Conservation (phyloP, 148 eudicot species). For the Heliosperma pusillum region DNA sequence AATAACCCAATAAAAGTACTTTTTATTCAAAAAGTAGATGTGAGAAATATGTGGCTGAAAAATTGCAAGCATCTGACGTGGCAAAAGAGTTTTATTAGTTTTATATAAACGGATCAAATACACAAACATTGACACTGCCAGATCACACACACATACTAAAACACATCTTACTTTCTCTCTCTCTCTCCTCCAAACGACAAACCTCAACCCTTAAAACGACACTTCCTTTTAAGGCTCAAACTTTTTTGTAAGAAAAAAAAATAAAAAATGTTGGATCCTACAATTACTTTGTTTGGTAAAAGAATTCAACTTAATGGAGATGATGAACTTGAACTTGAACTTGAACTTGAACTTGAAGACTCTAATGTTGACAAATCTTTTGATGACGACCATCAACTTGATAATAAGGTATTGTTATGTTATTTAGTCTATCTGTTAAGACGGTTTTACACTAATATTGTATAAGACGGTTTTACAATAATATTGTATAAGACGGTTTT, state of each 20-base stretch:
- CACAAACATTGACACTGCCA: constrained; percentile 43
- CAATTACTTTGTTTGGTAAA: constrained; percentile 76
- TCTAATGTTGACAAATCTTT: constrained; percentile 8
- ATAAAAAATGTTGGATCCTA: constrained; percentile 48
- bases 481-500: too few relatives aligned
- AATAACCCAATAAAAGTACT: not conserved
- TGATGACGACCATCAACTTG: constrained; percentile 12
- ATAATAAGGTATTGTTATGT: constrained; percentile 16
- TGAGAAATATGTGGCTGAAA: constrained; percentile 71
- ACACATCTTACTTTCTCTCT: not conserved
- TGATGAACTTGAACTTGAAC: constrained; percentile 25
- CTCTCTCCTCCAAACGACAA: constrained; percentile 12
- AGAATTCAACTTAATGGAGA: constrained; percentile 47
- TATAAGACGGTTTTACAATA: too few relatives aligned
- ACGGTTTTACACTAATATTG: not conserved
- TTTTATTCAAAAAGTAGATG: constrained; percentile 6
- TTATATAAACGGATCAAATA: constrained; percentile 49
- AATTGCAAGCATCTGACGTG: constrained; percentile 49
- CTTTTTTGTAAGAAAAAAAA: not conserved
- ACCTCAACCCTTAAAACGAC: not conserved
- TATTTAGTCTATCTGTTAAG: not conserved
- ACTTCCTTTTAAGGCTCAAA: too few relatives aligned
- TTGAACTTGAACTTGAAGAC: constrained; percentile 5
- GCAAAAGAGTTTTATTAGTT: constrained; percentile 37
- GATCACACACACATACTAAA: constrained; percentile 18